Conservation (phyloP, 331 rosid genomes). For the Prunus yedoensis region DNA sequence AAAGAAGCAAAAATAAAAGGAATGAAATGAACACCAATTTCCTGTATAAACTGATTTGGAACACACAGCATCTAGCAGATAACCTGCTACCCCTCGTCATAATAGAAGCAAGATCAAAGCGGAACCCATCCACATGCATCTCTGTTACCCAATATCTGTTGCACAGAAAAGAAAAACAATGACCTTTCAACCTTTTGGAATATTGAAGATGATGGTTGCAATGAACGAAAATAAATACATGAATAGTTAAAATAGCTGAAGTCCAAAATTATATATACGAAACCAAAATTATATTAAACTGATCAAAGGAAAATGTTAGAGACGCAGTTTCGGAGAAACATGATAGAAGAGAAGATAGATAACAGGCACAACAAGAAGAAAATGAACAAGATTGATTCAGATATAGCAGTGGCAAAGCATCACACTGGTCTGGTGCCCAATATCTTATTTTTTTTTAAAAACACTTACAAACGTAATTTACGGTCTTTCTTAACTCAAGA, state of each 20-base stretch:
- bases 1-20: slow-evolving; percentile 35
- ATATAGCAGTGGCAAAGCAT: neutral
- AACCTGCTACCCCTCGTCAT: slow-evolving; percentile 97
- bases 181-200: slow-evolving; percentile 24
- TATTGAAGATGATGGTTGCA: slow-evolving; percentile 15
- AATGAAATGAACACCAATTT: slow-evolving; percentile 21
- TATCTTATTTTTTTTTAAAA: neutral
- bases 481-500: too few species aligned
- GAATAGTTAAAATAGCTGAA: neutral
- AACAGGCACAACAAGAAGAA: neutral
- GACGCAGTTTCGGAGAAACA: neutral
- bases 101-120: slow-evolving; percentile 98
- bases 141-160: slow-evolving; percentile 94
- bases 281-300: neutral
- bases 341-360: neutral
- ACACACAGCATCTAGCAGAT: slow-evolving; percentile 24
- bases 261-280: neutral
- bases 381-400: neutral
- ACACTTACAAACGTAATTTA: neutral
- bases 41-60: slow-evolving; percentile 17
- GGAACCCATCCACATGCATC: slow-evolving; percentile 98
- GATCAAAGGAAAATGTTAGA: neutral
- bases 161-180: slow-evolving; percentile 22
- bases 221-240: slow-evolving; percentile 3
- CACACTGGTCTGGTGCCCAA: neutral